Conservation (phyloP, 768 basidiomycete genomes). For the Termitomyces sp. region DNA sequence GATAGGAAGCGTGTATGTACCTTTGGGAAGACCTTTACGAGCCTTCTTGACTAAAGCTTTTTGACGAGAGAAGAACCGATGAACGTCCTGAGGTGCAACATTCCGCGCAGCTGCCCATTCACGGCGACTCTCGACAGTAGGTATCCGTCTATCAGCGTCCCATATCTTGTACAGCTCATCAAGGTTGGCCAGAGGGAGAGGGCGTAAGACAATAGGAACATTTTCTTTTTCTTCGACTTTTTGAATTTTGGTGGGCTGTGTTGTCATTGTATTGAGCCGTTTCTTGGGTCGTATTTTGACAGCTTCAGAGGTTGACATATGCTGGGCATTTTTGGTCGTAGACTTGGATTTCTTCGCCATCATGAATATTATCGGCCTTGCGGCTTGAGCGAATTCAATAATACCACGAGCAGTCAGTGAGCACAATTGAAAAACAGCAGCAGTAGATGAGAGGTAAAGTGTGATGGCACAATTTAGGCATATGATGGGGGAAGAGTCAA, state of each 20-base stretch:
- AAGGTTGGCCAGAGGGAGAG: conserved; percentile 20
- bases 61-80: conserved; percentile 37
- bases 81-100: conserved; percentile 27
- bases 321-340: neutral
- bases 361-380: neutral
- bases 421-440: neutral
- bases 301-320: conserved; percentile 14
- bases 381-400: neutral
- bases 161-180: conserved; percentile 33
- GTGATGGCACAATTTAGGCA: neutral
- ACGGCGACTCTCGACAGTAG: conserved; percentile 30
- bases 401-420: neutral
- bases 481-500: neutral
- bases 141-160: conserved; percentile 32
- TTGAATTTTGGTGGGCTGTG: neutral
- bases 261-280: neutral
- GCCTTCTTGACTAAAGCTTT: conserved; percentile 25
- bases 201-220: neutral
- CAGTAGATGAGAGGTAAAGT: neutral
- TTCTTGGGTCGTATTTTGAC: conserved; percentile 9
- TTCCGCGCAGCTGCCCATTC: conserved; percentile 37
- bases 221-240: conserved; percentile 8
- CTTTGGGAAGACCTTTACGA: conserved; percentile 20
- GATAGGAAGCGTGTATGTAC: conserved; percentile 35
- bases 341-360: neutral